phyloP scores from a whole-genome alignment of 768 basidiomycete genomes.

The Stropharia rugosoannulata region DNA sequence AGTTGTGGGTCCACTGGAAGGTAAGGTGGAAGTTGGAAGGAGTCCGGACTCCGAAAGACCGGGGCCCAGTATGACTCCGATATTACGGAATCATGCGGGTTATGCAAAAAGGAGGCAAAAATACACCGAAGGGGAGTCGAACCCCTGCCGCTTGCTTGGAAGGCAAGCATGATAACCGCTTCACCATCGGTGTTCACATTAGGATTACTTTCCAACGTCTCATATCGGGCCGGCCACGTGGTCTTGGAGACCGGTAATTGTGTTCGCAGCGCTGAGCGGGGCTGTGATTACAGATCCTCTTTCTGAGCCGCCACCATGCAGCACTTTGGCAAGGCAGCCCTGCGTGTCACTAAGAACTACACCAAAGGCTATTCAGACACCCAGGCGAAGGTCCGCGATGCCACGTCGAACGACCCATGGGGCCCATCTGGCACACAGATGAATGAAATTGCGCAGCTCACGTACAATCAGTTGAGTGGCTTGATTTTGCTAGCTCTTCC shows the following conservation, averaged over 20 bases:
- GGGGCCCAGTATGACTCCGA: too few relatives aligned
- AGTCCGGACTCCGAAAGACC: too few relatives aligned
- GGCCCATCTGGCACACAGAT: conserved; percentile 97
- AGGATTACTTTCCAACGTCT: neutral
- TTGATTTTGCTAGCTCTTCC: neutral
- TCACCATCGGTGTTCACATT: conserved; percentile 62
- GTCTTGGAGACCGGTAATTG: too few relatives aligned
- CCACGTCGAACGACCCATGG: conserved; percentile 98
- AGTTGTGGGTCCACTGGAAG: too few relatives aligned
- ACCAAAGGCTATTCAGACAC: conserved; percentile 95
- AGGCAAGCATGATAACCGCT: conserved; percentile 94
- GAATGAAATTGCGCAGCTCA: conserved; percentile 97
- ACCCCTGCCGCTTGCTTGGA: conserved; percentile 81
- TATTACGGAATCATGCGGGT: too few relatives aligned
- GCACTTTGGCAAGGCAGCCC: conserved; percentile 80
- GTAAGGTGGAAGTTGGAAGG: too few relatives aligned
- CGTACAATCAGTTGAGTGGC: conserved; percentile 87
- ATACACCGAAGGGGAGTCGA: conserved; percentile 74
- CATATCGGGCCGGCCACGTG: neutral
- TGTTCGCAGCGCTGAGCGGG: neutral
- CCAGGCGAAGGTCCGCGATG: conserved; percentile 94
- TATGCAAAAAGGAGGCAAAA: neutral
- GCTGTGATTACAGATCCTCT: neutral
- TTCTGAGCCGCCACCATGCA: conserved; percentile 45
- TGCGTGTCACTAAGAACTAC: conserved; percentile 92